These are phyloP conservation scores for Tricholoma furcatifolium DNA, from an alignment of 768 basidiomycete genomes.

Conservation along the genomic window DNA sequence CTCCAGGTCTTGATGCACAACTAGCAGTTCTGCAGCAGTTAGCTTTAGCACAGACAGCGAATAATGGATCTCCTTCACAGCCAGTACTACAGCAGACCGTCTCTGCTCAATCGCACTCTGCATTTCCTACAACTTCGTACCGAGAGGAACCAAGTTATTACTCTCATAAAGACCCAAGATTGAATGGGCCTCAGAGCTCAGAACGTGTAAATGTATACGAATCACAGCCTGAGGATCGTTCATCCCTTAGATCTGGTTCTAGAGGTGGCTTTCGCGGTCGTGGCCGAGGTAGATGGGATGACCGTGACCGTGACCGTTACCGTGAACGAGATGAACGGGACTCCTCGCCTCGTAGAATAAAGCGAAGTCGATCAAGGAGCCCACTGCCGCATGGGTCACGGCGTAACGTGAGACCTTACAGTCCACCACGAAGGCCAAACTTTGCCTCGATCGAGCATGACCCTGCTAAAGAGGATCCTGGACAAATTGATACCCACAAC, in stretches of 20 bases:
- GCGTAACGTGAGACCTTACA: conserved; percentile 54
- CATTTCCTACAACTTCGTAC: conserved; percentile 32
- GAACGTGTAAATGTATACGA: conserved; percentile 50
- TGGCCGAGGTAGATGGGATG: conserved; percentile 54
- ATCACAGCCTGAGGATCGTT: conserved; percentile 49
- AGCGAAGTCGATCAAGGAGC: conserved; percentile 73
- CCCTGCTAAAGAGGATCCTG: conserved; percentile 21
- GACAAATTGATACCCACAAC: conserved; percentile 26
- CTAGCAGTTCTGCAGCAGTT: conserved; percentile 77
- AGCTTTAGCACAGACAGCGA: conserved; percentile 64
- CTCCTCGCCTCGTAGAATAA: conserved; percentile 37
- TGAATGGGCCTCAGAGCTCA: conserved; percentile 48
- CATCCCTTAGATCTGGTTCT: conserved; percentile 48
- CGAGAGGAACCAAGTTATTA: conserved; percentile 42
- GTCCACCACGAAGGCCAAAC: conserved; percentile 54
- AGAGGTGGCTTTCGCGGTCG: conserved; percentile 60
- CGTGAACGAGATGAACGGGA: conserved; percentile 45
- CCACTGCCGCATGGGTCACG: conserved; percentile 56
- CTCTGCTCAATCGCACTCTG: conserved; percentile 29
- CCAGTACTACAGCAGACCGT: conserved; percentile 29
- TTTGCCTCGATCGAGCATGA: conserved; percentile 24
- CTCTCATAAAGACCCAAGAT: conserved; percentile 38
- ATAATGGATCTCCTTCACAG: conserved; percentile 28
- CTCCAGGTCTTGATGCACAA: conserved; percentile 49
- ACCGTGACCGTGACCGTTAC: conserved; percentile 55